Evolutionary conservation across 2,329 filamentous ascomycete genomes (phyloP).

Genomic region (Corinectria fuckeliana): DNA sequence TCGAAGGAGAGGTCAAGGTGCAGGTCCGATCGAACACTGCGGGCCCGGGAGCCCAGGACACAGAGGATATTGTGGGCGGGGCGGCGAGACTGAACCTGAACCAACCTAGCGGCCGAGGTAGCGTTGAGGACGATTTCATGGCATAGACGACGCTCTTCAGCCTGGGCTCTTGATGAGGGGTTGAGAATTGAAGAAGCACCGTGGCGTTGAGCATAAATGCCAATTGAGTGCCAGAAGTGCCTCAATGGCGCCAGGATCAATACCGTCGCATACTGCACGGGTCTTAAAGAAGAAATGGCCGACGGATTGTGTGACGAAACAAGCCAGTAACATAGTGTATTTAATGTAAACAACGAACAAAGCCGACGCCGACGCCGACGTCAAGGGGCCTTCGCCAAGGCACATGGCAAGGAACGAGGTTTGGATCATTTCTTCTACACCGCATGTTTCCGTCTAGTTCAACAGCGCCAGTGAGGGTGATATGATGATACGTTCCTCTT

Average conservation of each 20-base stretch:
- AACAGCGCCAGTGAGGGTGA: neutral
- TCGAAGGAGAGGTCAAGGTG: conserved; percentile 63
- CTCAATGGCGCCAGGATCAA: neutral
- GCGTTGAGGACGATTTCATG: conserved; percentile 55
- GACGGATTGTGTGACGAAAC: neutral
- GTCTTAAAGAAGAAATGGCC: neutral
- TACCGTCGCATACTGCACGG: neutral
- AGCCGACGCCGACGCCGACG: too few species aligned
- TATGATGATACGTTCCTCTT: neutral
- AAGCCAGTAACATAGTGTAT: neutral
- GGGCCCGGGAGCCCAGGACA: conserved; percentile 36
- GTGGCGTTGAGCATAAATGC: neutral
- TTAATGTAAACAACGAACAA: neutral
- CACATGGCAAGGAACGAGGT: too few species aligned
- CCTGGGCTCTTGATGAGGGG: neutral
- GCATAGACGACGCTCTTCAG: conserved; percentile 32
- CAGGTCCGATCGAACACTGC: conserved; percentile 51
- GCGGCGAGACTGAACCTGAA: conserved; percentile 51
- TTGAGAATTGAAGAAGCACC: neutral
- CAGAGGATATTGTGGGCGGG: conserved; percentile 51
- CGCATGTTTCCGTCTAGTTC: neutral
- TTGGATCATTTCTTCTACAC: neutral
- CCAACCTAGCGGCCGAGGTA: conserved; percentile 37
- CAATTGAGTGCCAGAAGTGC: neutral
- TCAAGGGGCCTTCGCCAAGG: too few species aligned